Percentiles rank a stretch among this genome's conserved stretches.
Evolutionary conservation across 176 grass and related monocot species (phyloP).

Genomic region (Metroxylon sagu): DNA sequence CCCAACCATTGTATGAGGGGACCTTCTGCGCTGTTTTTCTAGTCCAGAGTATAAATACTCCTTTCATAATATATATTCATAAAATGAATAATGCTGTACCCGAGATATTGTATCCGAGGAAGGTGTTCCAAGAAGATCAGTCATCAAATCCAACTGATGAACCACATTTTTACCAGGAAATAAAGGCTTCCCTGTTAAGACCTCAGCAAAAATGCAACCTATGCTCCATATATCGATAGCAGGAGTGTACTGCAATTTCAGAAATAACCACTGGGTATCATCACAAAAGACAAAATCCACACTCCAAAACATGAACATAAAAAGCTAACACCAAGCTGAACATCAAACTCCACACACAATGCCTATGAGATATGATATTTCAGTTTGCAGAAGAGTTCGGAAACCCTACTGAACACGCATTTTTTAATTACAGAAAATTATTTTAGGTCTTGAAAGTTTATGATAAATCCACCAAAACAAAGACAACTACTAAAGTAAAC

Average conservation of each 20-base stretch:
- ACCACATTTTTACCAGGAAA: constrained; percentile 99
- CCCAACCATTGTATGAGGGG: too few relatives aligned
- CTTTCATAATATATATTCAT: too few relatives aligned
- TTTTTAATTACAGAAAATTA: constrained; percentile 1
- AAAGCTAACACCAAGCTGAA: constrained; percentile 7
- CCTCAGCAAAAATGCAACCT: constrained; percentile 96
- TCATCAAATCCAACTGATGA: constrained; percentile 98
- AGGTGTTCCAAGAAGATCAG: constrained; percentile 85
- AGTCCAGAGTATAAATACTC: too few relatives aligned
- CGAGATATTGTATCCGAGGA: constrained; percentile 54
- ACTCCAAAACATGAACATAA: constrained; percentile 3
- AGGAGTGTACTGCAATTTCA: constrained; percentile 65
- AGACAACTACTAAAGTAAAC: background rate
- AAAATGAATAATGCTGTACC: constrained; percentile 26
- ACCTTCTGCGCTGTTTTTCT: too few relatives aligned
- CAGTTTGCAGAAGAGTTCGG: constrained; percentile 13
- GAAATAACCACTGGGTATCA: constrained; percentile 22
- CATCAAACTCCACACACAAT: constrained; percentile 13
- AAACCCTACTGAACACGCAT: constrained; percentile 28
- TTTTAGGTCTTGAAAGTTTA: background rate
- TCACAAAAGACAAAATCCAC: background rate
- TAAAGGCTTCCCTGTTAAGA: constrained; percentile 90
- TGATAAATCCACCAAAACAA: background rate
- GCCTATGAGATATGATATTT: constrained; percentile 21
- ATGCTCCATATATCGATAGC: constrained; percentile 99